These are phyloP conservation scores for Penicillium taxi DNA, from an alignment of 495 filamentous ascomycete species.

Conservation along the genomic window DNA sequence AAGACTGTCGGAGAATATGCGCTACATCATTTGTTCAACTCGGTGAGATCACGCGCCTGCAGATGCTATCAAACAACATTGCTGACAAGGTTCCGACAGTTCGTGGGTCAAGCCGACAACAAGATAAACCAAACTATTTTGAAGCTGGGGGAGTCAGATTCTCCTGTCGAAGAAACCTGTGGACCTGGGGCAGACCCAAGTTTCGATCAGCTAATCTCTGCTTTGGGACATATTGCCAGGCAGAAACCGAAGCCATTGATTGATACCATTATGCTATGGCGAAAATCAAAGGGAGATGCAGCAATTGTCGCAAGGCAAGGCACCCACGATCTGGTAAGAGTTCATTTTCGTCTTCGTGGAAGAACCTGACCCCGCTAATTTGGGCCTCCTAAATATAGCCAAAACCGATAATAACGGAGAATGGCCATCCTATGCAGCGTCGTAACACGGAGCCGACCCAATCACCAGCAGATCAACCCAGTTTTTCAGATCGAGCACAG, in stretches of 20 bases:
- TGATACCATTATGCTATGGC: conserved; percentile 95
- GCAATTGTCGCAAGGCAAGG: conserved; percentile 54
- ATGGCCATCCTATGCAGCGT: conserved; percentile 37
- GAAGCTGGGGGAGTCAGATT: conserved; percentile 63
- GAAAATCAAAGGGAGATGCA: conserved; percentile 87
- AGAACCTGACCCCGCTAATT: not conserved
- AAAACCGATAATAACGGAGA: conserved; percentile 24
- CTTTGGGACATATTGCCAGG: conserved; percentile 85
- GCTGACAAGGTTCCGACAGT: conserved; percentile 23
- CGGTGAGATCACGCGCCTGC: conserved; percentile 41
- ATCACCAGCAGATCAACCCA: conserved; percentile 17
- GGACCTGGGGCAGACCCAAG: conserved; percentile 77
- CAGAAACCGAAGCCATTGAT: conserved; percentile 93
- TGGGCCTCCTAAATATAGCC: conserved; percentile 13
- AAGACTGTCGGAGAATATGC: conserved; percentile 96
- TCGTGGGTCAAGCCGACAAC: conserved; percentile 76
- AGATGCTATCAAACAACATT: not conserved
- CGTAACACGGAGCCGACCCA: conserved; percentile 50
- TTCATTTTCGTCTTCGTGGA: no score
- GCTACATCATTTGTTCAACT: conserved; percentile 90
- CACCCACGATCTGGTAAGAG: conserved; percentile 51
- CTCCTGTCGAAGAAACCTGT: conserved; percentile 78
- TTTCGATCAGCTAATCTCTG: conserved; percentile 94
- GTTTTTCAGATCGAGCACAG: conserved; percentile 19
- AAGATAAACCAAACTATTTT: conserved; percentile 82